These are phyloP conservation scores for Harringtonia lauricola DNA, from an alignment of 2,329 filamentous ascomycete species.

Conservation along the genomic window DNA sequence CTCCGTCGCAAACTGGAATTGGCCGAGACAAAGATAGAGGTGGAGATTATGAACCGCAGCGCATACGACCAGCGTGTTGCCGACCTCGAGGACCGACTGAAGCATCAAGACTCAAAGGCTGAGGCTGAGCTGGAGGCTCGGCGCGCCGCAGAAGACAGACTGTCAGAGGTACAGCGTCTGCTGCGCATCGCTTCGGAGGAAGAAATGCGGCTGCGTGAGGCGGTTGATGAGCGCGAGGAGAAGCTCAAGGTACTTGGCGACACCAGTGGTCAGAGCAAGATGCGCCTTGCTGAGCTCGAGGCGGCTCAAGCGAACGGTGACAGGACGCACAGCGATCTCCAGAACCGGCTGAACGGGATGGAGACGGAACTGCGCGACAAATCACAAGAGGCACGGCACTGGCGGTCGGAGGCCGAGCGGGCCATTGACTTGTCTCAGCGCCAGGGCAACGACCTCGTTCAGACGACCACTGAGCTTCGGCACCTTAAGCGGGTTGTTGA, in stretches of 20 bases:
- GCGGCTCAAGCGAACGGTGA: constrained; percentile 49
- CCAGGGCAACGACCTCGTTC: constrained; percentile 35
- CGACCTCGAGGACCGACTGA: constrained; percentile 59
- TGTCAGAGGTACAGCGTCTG: constrained; percentile 61
- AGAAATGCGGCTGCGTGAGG: constrained; percentile 54
- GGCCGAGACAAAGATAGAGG: constrained; percentile 47
- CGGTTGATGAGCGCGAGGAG: constrained; percentile 58
- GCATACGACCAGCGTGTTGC: constrained; percentile 49
- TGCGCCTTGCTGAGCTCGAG: constrained; percentile 57
- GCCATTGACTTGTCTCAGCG: constrained; percentile 39
- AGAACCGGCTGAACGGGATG: constrained; percentile 40
- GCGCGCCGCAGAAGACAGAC: constrained; percentile 58
- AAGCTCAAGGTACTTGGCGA: constrained; percentile 52
- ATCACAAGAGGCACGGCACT: constrained; percentile 47
- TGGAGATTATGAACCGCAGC: constrained; percentile 50
- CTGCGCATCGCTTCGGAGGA: constrained; percentile 62
- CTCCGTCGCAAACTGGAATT: constrained; percentile 42
- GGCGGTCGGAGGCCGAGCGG: constrained; percentile 50
- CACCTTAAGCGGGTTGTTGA: constrained; percentile 64
- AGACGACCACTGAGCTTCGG: constrained; percentile 51
- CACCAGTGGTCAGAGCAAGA: constrained; percentile 38
- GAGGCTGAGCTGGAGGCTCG: constrained; percentile 54
- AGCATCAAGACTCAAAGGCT: constrained; percentile 48
- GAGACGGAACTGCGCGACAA: constrained; percentile 45
- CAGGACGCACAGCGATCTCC: constrained; percentile 43